A percentile compares a stretch with the other conserved stretches of the same genome.
Evolutionary conservation across 2,329 filamentous ascomycete genomes (phyloP).

Genomic region (Diaporthe citri): DNA sequence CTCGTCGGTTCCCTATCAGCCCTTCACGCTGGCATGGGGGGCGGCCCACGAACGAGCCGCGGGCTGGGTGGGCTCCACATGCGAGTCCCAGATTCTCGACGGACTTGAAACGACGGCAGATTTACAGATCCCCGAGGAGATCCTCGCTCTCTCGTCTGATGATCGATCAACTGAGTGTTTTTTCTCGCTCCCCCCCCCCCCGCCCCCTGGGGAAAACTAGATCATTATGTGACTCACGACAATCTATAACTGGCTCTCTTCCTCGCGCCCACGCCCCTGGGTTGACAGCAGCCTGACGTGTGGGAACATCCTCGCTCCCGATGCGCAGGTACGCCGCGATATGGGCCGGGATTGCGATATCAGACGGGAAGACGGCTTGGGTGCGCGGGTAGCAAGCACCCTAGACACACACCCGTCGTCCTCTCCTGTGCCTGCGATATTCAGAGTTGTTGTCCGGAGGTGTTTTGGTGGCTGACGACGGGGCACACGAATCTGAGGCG

Average conservation of each 20-base stretch:
- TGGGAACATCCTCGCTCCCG: slow-evolving; percentile 13
- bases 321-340: slow-evolving; percentile 7
- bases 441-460: not conserved
- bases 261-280: not conserved
- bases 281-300: slow-evolving; percentile 11
- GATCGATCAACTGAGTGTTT: not conserved
- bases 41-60: not conserved
- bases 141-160: slow-evolving; percentile 11
- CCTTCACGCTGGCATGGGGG: not conserved
- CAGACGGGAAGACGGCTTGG: not conserved
- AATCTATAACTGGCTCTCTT: not conserved
- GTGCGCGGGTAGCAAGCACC: not conserved
- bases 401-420: not conserved
- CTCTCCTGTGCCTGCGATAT: not conserved
- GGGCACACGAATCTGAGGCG: not conserved
- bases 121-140: slow-evolving; percentile 18
- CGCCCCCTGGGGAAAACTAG: not conserved
- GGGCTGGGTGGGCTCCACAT: not conserved
- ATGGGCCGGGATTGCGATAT: slow-evolving; percentile 5
- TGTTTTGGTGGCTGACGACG: not conserved
- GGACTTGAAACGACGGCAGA: slow-evolving; percentile 27
- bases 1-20: slow-evolving; percentile 5
- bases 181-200: not conserved
- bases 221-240: not conserved
- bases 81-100: not conserved